Percentiles rank a stretch among this genome's conserved stretches.
phyloP scores from a whole-genome alignment of 1,284 basidiomycete species.

The Fomitopsis betulina region DNA sequence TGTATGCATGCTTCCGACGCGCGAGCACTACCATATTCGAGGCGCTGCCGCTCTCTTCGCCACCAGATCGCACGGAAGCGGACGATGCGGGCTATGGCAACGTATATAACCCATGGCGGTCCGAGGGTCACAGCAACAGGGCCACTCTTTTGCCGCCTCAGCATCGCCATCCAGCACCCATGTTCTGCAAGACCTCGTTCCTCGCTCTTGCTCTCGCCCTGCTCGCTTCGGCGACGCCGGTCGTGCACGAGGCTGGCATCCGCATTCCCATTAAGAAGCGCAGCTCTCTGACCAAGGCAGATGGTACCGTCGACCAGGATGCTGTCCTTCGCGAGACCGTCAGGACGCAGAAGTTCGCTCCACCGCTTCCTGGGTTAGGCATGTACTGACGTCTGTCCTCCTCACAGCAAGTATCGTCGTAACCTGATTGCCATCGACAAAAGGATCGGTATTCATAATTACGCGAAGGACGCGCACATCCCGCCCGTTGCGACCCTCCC shows the following conservation, averaged over 20 bases:
- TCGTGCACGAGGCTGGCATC: conserved; percentile 10
- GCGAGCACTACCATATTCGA: neutral
- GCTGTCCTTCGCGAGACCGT: conserved; percentile 14
- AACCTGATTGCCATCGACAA: conserved; percentile 19
- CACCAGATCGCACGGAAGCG: neutral
- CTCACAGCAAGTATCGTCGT: conserved; percentile 17
- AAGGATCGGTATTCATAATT: conserved; percentile 16
- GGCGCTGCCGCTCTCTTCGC: neutral
- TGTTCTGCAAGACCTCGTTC: conserved; percentile 22
- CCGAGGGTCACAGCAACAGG: neutral
- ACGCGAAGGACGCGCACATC: conserved; percentile 8
- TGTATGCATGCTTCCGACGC: neutral
- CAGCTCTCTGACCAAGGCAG: conserved; percentile 13
- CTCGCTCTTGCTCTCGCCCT: conserved; percentile 18
- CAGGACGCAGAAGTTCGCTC: conserved; percentile 15
- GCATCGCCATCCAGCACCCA: conserved; percentile 3
- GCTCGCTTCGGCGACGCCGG: conserved; percentile 16
- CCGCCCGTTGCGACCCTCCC: conserved; percentile 8
- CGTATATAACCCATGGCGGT: neutral
- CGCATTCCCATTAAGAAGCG: conserved; percentile 20
- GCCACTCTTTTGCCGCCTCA: neutral
- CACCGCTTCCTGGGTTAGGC: neutral
- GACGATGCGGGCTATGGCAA: neutral
- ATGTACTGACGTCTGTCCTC: neutral
- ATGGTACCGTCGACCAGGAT: conserved; percentile 21